Base-by-base conservation (phyloP, 345 rosid genomes). In the Acer yangbiense region DNA sequence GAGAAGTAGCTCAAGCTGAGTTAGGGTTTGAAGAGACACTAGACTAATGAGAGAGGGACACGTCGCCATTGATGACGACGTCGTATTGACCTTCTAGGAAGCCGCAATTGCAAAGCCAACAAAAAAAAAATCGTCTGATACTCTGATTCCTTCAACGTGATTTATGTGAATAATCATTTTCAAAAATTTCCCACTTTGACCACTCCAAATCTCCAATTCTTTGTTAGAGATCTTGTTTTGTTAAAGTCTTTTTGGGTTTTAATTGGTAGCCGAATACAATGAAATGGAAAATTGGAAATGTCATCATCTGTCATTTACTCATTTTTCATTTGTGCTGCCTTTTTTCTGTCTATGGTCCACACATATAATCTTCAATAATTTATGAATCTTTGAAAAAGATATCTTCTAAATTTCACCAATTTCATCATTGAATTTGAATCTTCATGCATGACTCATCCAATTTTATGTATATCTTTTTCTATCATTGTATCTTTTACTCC, bases 31-130 rank as follows among this genome's bases (percentile, higher is more conserved):
- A 41, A 44, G 3, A 18, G 39, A 62, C 12, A 12, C 0, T 1
- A 12, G 23, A 62, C 12, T n/a, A 0, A n/a, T 9, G 10, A 63
- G 5, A 6, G 32, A 1, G 29, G 6, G 72, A 69, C 58, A 57
- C 57, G 77, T 76, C 35, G 83, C 71, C 76, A 65, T 29, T 63
- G 73, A 29, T 76, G 77, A 80, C 76, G 73, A 71, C 39, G 21
- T 18, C 64, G 74, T 69, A 0, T 25, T 65, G 7, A 29, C 72
- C 6, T 71, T 9, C 20, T 54, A 54, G 75, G 63, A 3, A 20
- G 16, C 74, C 57, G 39, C 74, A 73, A 72, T 18, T 39, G 18
- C 1, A 29, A 29, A 29, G 2, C 32, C 32, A 41, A 9, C n/a
- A 18, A 58, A n/a, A 7, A 9, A 58, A 18, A 58, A n/a, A 7